These are phyloP conservation scores for Neofusicoccum umdonicola DNA, from an alignment of 2,329 filamentous ascomycete genomes.

Conservation along the genomic window DNA sequence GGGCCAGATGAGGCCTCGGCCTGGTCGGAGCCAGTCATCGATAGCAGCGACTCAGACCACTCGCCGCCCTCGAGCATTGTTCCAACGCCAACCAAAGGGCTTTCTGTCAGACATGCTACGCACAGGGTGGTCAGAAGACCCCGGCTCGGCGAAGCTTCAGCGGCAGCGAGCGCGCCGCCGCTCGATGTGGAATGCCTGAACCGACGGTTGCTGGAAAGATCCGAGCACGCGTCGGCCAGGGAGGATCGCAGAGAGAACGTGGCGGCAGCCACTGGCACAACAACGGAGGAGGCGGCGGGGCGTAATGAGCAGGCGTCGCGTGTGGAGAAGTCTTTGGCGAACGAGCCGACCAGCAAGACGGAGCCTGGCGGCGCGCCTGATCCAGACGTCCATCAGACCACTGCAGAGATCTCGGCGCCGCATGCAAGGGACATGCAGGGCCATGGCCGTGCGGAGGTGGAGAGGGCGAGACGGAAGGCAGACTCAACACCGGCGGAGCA, in stretches of 20 bases:
- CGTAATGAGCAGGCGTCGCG: not conserved
- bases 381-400: not conserved
- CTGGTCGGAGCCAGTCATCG: slow-evolving; percentile 5
- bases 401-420: too few species aligned
- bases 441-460: not conserved
- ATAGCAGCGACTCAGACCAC: not conserved
- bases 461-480: not conserved
- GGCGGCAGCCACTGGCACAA: not conserved
- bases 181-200: not conserved
- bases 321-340: not conserved
- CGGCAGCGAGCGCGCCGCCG: not conserved
- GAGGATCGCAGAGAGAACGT: not conserved
- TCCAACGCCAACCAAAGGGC: not conserved
- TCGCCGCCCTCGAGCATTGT: slow-evolving; percentile 10
- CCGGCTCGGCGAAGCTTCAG: not conserved
- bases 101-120: not conserved
- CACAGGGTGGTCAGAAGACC: not conserved
- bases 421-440: too few species aligned
- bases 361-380: not conserved
- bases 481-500: not conserved
- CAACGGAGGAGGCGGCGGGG: not conserved
- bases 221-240: not conserved
- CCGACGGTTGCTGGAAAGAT: not conserved
- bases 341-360: not conserved
- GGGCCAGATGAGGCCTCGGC: slow-evolving; percentile 1